phyloP scores from a whole-genome alignment of 345 rosid genomes.

The Triadica sebifera region DNA sequence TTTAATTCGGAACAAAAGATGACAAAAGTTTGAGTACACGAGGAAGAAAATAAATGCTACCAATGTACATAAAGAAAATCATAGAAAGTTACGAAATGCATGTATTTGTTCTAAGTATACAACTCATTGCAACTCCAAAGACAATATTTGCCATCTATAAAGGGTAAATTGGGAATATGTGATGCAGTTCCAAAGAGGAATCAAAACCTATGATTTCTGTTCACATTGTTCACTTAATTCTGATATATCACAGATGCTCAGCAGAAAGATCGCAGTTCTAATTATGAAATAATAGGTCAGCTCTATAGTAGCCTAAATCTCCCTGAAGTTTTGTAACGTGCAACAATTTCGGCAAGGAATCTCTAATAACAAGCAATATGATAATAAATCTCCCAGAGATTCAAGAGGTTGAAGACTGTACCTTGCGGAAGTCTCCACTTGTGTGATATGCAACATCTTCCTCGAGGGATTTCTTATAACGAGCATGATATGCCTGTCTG shows the following conservation, averaged over 20 bases:
- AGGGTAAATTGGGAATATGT: not conserved
- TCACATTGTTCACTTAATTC: not conserved
- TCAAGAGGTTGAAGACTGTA: constrained; percentile 4
- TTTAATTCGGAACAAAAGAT: not conserved
- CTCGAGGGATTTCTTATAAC: constrained; percentile 73
- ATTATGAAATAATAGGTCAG: not conserved
- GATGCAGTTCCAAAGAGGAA: not conserved
- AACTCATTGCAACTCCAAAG: not conserved
- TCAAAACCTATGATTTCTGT: not conserved
- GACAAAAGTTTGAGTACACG: not conserved
- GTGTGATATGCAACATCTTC: constrained; percentile 89
- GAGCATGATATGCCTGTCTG: constrained; percentile 77
- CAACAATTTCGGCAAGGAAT: not conserved
- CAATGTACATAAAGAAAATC: not conserved
- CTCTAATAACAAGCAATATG: not conserved
- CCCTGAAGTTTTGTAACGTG: not conserved
- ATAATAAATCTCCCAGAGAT: not conserved
- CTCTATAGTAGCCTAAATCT: not conserved
- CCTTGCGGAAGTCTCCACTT: constrained; percentile 78
- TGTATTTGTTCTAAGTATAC: not conserved
- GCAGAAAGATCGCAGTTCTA: not conserved
- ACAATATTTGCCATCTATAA: not conserved
- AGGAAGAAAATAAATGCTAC: not conserved
- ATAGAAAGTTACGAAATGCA: not conserved
- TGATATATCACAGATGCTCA: not conserved